Percentiles rank a stretch among this genome's conserved stretches.
These are phyloP conservation scores for Ogataea pignaliae DNA, from an alignment of 805 yeast genomes.

Conservation along the genomic window DNA sequence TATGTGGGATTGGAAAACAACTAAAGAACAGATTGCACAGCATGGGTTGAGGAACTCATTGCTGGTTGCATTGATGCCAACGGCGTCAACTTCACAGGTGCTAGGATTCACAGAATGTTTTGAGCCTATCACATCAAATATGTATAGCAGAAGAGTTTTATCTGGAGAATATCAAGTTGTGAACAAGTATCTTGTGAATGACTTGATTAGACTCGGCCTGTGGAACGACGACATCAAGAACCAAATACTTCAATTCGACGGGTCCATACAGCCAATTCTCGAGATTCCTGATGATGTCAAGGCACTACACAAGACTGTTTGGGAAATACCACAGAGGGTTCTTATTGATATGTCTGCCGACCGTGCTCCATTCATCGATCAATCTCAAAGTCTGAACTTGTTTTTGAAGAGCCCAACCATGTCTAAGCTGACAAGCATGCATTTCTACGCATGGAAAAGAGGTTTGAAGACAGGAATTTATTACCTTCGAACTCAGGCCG, in stretches of 20 bases:
- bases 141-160: slow-evolving; percentile 83
- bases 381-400: slow-evolving; percentile 89
- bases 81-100: slow-evolving; percentile 96
- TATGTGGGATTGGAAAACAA: slow-evolving; percentile 80
- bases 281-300: slow-evolving; percentile 73
- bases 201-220: slow-evolving; percentile 72
- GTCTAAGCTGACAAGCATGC: slow-evolving; percentile 97
- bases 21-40: slow-evolving; percentile 54
- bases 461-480: slow-evolving; percentile 99
- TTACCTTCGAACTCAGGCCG: slow-evolving; percentile 95
- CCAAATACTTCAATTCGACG: slow-evolving; percentile 68
- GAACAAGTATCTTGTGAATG: slow-evolving; percentile 79
- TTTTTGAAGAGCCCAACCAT: slow-evolving; percentile 87
- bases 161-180: slow-evolving; percentile 95
- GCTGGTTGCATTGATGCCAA: slow-evolving; percentile 94
- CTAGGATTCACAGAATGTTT: slow-evolving; percentile 93
- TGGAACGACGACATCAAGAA: slow-evolving; percentile 83
- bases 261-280: slow-evolving; percentile 77
- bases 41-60: slow-evolving; percentile 84
- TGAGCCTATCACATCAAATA: slow-evolving; percentile 92
- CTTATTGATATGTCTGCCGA: slow-evolving; percentile 86
- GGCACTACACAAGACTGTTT: slow-evolving; percentile 83
- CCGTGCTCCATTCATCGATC: slow-evolving; percentile 73
- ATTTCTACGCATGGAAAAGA: slow-evolving; percentile 97
- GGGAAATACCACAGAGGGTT: slow-evolving; percentile 89